Evolutionary conservation across 768 basidiomycete genomes (phyloP), one percentile per base, ranked within the genome.

Genomic region (Xerocomellus intermedius): DNA sequence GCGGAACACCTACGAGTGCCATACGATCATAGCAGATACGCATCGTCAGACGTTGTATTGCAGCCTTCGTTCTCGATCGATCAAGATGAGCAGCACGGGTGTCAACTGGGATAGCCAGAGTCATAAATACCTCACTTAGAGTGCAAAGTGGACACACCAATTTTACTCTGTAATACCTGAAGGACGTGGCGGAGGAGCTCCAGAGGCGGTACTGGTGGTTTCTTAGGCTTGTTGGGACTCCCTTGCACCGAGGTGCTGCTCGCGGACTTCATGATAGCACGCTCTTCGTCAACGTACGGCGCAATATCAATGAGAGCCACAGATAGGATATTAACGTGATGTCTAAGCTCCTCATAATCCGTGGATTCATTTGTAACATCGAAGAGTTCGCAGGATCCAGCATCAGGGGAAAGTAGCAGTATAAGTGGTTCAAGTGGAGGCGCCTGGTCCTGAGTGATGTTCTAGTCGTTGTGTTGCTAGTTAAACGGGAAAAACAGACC

Each of bases 61-160:
- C 78, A 3, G 82, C 85, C 61, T 91, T 92, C 5, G 83, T 79
- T 52, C 86, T 79, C 3, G 89, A 89, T 44, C 90, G 83, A 57
- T 91, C 89, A 33, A 92, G 75, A 67, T 88, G 82, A 2, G 85
- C 82, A 26, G 86, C 88, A 43, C 87, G 85, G 3, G 83, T 84
- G 65, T 91, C 89, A 43, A 81, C 87, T 89, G 55, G 13, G 41
- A 28, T 36, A 36, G 32, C 22, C 13, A 14, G 14, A 8, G 14
- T 48, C 37, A 45, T 45, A 35, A 35, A 45, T 16, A 3, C 28
- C 14, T 37, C 14, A 36, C 8, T 59, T 33, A 16, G 19, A 43
- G 30, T 5, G 28, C 16, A 17, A 44, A 42, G 26, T 42, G 21
- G 17, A 42, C 84, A 53, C 50, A 89, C 89, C 75, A 50, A 89